phyloP scores from a whole-genome alignment of 495 filamentous ascomycete genomes.

The Aspergillus sclerotioniger region DNA sequence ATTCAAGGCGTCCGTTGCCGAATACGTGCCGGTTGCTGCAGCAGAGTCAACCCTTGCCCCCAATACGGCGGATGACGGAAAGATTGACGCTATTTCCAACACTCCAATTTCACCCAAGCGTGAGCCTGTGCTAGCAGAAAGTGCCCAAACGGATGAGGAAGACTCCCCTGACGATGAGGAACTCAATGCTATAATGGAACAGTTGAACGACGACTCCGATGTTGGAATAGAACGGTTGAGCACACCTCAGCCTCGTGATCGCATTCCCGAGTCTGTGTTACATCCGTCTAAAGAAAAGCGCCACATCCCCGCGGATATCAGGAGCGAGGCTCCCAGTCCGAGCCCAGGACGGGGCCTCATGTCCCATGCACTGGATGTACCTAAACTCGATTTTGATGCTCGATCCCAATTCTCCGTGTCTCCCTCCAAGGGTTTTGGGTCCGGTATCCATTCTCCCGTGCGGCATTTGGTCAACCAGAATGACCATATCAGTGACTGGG shows the following conservation, averaged over 20 bases:
- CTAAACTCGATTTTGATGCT: conserved; percentile 44
- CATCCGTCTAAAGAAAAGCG: conserved; percentile 55
- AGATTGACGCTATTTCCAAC: conserved; percentile 30
- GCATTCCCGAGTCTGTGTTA: conserved; percentile 34
- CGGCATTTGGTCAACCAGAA: conserved; percentile 66
- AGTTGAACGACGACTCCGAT: conserved; percentile 70
- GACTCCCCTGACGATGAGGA: conserved; percentile 67
- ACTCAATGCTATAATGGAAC: conserved; percentile 82
- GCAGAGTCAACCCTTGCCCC: conserved; percentile 23
- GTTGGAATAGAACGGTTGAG: conserved; percentile 65
- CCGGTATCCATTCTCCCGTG: conserved; percentile 52
- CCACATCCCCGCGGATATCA: conserved; percentile 53
- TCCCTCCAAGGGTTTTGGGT: conserved; percentile 37
- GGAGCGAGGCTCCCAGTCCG: conserved; percentile 74
- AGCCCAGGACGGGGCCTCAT: conserved; percentile 61
- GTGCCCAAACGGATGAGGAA: conserved; percentile 20
- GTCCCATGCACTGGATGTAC: conserved; percentile 42
- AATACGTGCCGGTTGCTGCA: conserved; percentile 44
- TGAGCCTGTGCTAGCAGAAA: conserved; percentile 13
- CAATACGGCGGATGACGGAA: conserved; percentile 5
- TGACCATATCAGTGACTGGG: conserved; percentile 83
- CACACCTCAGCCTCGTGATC: conserved; percentile 46
- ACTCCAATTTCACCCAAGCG: conserved; percentile 22
- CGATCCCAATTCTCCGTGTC: conserved; percentile 40
- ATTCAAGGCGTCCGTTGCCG: conserved; percentile 51